These are phyloP conservation scores for Cyberlindnera lachancei DNA, from an alignment of 805 yeast genomes.

Conservation along the genomic window DNA sequence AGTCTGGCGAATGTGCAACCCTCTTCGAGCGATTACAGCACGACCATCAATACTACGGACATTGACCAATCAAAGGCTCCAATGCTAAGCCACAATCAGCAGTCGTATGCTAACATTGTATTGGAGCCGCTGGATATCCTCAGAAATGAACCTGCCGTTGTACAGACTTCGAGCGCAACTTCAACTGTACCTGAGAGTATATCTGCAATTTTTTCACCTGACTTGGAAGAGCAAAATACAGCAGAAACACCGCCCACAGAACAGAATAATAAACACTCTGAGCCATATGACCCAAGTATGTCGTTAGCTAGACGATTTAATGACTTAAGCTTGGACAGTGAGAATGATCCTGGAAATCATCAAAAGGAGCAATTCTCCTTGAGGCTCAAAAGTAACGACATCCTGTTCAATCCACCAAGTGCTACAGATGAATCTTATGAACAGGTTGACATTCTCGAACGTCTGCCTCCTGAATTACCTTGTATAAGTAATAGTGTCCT, in stretches of 20 bases:
- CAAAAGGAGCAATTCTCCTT: conserved; percentile 4
- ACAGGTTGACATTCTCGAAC: conserved; percentile 20
- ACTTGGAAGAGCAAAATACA: background rate
- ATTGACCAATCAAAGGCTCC: background rate
- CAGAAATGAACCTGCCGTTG: background rate
- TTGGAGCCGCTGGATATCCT: background rate
- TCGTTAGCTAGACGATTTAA: conserved; percentile 9
- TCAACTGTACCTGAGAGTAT: background rate
- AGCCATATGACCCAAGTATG: conserved; percentile 3
- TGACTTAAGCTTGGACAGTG: conserved; percentile 2
- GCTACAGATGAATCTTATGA: conserved; percentile 15
- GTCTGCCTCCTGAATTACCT: conserved; percentile 14
- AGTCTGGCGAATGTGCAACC: background rate
- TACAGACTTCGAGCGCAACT: background rate
- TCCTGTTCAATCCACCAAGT: background rate
- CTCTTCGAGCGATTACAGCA: conserved; percentile 20
- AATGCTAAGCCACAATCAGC: background rate
- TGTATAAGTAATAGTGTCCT: conserved; percentile 1
- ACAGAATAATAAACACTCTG: background rate
- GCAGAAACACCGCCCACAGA: background rate
- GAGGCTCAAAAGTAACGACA: background rate
- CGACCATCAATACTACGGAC: conserved; percentile 16
- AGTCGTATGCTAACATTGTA: background rate
- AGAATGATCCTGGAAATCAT: background rate
- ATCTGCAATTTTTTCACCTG: background rate